Evolutionary conservation across 73 alveolate species (phyloP), one percentile per base, ranked within the genome.

Genomic region (Tetrahymena malaccensis): DNA sequence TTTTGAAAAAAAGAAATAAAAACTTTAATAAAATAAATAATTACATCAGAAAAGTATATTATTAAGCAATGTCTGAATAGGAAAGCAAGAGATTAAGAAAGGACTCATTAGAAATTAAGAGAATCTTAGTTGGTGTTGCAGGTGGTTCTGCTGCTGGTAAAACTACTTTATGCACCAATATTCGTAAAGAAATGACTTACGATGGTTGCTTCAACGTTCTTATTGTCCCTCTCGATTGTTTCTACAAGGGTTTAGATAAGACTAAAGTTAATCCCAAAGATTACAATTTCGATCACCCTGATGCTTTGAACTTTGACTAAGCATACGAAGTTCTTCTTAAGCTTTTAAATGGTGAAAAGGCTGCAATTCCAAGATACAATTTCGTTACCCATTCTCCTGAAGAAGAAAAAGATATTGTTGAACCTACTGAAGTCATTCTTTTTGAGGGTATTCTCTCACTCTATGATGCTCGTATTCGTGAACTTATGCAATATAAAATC

Each of bases 71-170:
- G 89, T 70, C 89, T 31, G 89, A 70, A 70, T 31, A 27, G 34
- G 43, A 70, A 11, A 31, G 2, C 34, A 70, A 70, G 89, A 70
- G 89, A 70, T 17, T 70, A 31, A 70, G 89, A 70, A 70, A 70
- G 89, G 89, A 70, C 37, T 70, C 89, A 70, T 70, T 70, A 70
- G 89, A 70, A 70, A 70, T 70, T 11, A 70, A 70, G 89, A 55
- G 97, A 43, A 95, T 95, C 40, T 93, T 99, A 84, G 97, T 99
- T 10, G 99, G 99, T 22, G 98, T 99, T 43, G 96, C 99, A 58
- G 99, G 99, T 50, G 99, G 99, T 33, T 98, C 99, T 58, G 99
- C 99, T 94, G 97, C 99, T 35, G 99, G 99, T 83, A 99, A 99
- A 97, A 98, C 99, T 25, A 97, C 99, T 43, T 97, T 99, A 37